Conservation (phyloP, 2,329 filamentous ascomycete species). For the Pseudocercospora ulei region DNA sequence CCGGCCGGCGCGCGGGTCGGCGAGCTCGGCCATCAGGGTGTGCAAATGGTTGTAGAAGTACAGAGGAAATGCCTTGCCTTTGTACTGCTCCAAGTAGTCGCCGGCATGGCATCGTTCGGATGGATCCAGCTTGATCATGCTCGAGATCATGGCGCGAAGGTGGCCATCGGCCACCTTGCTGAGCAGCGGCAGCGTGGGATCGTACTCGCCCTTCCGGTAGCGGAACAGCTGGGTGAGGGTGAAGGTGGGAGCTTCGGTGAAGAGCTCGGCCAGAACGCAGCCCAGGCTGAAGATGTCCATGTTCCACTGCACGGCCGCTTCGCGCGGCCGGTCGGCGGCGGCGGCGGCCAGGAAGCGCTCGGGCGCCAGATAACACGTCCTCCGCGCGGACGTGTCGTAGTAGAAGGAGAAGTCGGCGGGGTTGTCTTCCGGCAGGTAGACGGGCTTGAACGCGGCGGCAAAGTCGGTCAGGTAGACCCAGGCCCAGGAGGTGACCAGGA, state of each 20-base stretch:
- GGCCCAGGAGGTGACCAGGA: conserved; percentile 96
- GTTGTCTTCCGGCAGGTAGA: conserved; percentile 88
- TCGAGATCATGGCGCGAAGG: conserved; percentile 75
- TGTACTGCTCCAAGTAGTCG: conserved; percentile 87
- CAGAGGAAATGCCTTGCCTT: conserved; percentile 79
- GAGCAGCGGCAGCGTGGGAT: conserved; percentile 69
- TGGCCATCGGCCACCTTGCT: conserved; percentile 80
- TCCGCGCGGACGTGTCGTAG: conserved; percentile 82
- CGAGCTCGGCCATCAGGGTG: conserved; percentile 94
- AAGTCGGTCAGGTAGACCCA: conserved; percentile 99
- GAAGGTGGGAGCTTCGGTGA: conserved; percentile 92
- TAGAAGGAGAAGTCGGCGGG: conserved; percentile 96
- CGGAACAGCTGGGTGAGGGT: conserved; percentile 93
- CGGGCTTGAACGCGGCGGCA: conserved; percentile 88
- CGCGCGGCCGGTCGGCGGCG: conserved; percentile 52
- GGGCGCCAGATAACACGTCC: conserved; percentile 90
- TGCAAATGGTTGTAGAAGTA: conserved; percentile 98
- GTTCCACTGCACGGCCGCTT: conserved; percentile 53
- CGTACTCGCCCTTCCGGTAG: conserved; percentile 85
- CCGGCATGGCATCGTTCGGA: conserved; percentile 86
- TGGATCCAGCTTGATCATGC: conserved; percentile 94
- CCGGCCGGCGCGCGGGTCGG: conserved; percentile 74
- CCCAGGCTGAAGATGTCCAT: conserved; percentile 98
- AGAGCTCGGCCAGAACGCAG: conserved; percentile 92
- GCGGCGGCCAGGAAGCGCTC: conserved; percentile 72